A percentile compares a stretch with the other conserved stretches of the same genome.
Evolutionary conservation across 1,284 basidiomycete genomes (phyloP).

Genomic region (Apiotrichum mycotoxinovorans): DNA sequence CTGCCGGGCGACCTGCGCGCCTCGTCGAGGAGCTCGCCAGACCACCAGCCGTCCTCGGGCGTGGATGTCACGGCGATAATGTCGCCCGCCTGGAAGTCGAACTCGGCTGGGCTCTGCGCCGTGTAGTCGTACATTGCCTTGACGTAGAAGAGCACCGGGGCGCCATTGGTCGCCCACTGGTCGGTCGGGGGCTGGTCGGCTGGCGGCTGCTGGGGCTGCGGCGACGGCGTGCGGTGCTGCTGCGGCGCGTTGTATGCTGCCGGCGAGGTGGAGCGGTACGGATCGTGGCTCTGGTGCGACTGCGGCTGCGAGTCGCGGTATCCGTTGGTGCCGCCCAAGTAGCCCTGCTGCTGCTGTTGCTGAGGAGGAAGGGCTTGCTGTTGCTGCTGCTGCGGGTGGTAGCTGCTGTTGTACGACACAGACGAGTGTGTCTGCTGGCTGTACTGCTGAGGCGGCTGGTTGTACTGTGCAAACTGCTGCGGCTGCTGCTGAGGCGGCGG

Average conservation of each 20-base stretch:
- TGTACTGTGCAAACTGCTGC: conserved; percentile 2
- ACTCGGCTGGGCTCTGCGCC: conserved; percentile 61
- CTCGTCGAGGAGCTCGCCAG: conserved; percentile 70
- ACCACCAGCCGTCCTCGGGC: conserved; percentile 94
- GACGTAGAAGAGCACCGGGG: conserved; percentile 56
- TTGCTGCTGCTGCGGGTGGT: conserved; percentile 43
- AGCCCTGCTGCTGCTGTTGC: conserved; percentile 25
- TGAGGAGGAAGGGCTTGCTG: conserved; percentile 19
- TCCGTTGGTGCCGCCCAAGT: conserved; percentile 4
- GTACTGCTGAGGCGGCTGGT: conserved; percentile 3
- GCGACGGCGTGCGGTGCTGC: conserved; percentile 27
- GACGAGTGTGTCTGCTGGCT: conserved; percentile 21
- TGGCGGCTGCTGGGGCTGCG: conserved; percentile 41
- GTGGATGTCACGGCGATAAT: conserved; percentile 88
- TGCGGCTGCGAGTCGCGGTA: conserved; percentile 12
- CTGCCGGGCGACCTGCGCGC: conserved; percentile 69
- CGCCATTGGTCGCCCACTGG: conserved; percentile 46
- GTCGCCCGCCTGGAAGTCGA: conserved; percentile 86
- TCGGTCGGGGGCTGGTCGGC: conserved; percentile 45
- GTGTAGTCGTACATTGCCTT: conserved; percentile 89
- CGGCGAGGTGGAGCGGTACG: not conserved
- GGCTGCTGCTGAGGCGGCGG: conserved; percentile 20
- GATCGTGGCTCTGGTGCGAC: not conserved
- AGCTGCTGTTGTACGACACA: not conserved
- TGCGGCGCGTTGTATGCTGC: conserved; percentile 10